Percentiles rank a stretch among this genome's conserved stretches.
phyloP scores from a whole-genome alignment of 306 rosid species.

The Pyrus pyrifolia region DNA sequence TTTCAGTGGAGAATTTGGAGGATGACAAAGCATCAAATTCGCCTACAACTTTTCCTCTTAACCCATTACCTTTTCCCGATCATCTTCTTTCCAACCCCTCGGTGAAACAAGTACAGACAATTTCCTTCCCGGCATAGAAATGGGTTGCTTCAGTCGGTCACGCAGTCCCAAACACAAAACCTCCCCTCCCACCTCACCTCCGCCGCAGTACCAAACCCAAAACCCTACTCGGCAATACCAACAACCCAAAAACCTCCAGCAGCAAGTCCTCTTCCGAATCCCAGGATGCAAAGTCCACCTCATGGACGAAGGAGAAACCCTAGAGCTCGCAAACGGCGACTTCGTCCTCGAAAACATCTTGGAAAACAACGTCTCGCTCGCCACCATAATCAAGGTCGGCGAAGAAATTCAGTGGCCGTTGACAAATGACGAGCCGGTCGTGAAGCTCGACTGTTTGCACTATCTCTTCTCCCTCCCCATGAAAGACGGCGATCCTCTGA shows the following conservation, averaged over 20 bases:
- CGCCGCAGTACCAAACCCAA: background rate
- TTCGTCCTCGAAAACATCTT: constrained; percentile 51
- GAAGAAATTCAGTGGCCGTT: constrained; percentile 87
- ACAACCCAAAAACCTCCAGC: constrained; percentile 26
- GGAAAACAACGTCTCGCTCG: constrained; percentile 56
- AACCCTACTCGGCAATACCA: constrained; percentile 1
- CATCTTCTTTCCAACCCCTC: background rate
- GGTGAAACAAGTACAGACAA: background rate
- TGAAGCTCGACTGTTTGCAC: constrained; percentile 58
- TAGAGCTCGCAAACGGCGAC: constrained; percentile 58
- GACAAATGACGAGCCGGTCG: constrained; percentile 94
- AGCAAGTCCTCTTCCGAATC: constrained; percentile 51
- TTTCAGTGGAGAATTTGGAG: no score
- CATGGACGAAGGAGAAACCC: constrained; percentile 73
- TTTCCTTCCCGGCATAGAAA: constrained; percentile 13
- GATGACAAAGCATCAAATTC: constrained; percentile 15
- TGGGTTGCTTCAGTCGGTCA: constrained; percentile 60
- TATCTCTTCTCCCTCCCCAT: constrained; percentile 74
- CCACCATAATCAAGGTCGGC: constrained; percentile 67
- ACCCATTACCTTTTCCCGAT: background rate
- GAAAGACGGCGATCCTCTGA: constrained; percentile 79
- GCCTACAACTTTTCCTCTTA: constrained; percentile 8
- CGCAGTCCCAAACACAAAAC: constrained; percentile 39
- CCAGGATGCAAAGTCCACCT: constrained; percentile 69
- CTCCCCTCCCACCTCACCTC: constrained; percentile 17